phyloP scores from a whole-genome alignment of 2,329 filamentous ascomycete species.

The Ophiosphaerella narmari region DNA sequence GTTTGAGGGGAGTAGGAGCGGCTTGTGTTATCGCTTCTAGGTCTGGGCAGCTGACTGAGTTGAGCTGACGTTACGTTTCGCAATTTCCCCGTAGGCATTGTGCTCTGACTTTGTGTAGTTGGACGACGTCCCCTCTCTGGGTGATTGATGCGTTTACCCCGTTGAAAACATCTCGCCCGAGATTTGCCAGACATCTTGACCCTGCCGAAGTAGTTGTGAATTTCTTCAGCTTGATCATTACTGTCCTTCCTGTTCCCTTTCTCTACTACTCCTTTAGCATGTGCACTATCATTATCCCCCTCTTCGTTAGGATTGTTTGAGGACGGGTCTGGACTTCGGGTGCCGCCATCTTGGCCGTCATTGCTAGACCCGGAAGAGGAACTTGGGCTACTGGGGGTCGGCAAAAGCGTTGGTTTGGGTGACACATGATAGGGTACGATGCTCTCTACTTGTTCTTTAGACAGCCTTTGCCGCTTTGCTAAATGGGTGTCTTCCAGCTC shows the following conservation, averaged over 20 bases:
- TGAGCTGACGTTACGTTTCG: not conserved
- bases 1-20: conserved; percentile 2
- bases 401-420: too few relatives aligned
- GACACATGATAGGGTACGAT: not conserved
- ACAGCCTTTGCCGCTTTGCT: not conserved
- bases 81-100: not conserved
- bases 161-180: too few relatives aligned
- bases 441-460: not conserved
- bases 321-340: too few relatives aligned
- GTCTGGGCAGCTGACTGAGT: not conserved
- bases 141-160: too few relatives aligned
- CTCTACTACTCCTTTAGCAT: not conserved
- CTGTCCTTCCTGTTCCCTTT: conserved; percentile 4
- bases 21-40: not conserved
- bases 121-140: too few relatives aligned
- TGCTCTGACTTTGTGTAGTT: too few relatives aligned
- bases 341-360: not conserved
- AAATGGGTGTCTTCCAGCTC: not conserved
- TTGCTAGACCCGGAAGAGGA: not conserved
- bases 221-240: not conserved
- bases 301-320: not conserved
- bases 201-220: not conserved
- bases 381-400: not conserved
- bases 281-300: not conserved
- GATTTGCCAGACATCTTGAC: not conserved